Percentiles rank a stretch among this genome's conserved stretches.
These are phyloP conservation scores for Ilex aquifolium DNA, from an alignment of 257 asterid genomes.

Conservation along the genomic window DNA sequence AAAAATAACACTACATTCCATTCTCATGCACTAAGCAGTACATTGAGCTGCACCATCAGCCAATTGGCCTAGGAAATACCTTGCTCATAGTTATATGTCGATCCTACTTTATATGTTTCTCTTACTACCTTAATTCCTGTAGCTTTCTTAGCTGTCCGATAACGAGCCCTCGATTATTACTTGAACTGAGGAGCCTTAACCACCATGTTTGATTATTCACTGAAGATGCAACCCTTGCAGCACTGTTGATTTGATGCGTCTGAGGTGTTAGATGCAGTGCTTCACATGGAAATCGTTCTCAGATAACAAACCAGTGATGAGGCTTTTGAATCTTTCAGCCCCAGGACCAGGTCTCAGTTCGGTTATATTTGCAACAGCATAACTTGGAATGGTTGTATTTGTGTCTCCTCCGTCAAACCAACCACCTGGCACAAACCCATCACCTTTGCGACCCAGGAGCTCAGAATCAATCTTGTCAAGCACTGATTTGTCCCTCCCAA, in stretches of 20 bases:
- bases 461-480: constrained; percentile 62
- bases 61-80: too few relatives aligned
- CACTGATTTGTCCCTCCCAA: constrained; percentile 31
- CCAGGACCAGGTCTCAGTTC: constrained; percentile 57
- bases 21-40: too few relatives aligned
- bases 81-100: too few relatives aligned
- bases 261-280: constrained; percentile 42
- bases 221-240: background rate
- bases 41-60: too few relatives aligned
- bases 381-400: constrained; percentile 18
- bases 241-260: constrained; percentile 2
- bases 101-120: too few relatives aligned
- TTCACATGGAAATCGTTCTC: constrained; percentile 41
- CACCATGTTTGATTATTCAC: constrained; percentile 3
- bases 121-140: too few relatives aligned
- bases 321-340: constrained; percentile 51
- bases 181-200: background rate
- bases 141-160: too few relatives aligned
- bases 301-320: constrained; percentile 36
- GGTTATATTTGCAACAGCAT: constrained; percentile 29
- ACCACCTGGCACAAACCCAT: constrained; percentile 67
- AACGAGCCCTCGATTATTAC: too few relatives aligned
- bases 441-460: constrained; percentile 37
- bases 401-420: constrained; percentile 42
- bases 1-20: too few relatives aligned